Percentiles rank a stretch among this genome's conserved stretches.
Conservation (phyloP, 352 stramenopile species). For the Pythium angustatum region DNA sequence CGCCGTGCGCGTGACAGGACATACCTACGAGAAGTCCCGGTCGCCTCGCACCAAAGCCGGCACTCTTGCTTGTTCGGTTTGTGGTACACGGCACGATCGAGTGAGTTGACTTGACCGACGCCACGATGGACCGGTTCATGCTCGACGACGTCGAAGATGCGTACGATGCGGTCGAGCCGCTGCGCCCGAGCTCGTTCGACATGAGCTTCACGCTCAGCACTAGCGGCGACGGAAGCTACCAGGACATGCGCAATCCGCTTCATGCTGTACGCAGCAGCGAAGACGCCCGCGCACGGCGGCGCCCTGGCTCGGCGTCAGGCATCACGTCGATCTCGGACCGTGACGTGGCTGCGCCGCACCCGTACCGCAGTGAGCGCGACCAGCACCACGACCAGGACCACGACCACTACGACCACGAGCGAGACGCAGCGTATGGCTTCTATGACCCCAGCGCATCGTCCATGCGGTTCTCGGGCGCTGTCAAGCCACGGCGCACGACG, state of each 20-base stretch:
- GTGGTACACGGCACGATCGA: too few relatives aligned
- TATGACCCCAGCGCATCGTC: constrained; percentile 8
- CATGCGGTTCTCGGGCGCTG: constrained; percentile 14
- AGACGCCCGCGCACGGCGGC: constrained; percentile 28
- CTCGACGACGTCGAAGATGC: constrained; percentile 78
- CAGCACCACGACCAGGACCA: constrained; percentile 16
- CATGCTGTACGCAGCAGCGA: constrained; percentile 14
- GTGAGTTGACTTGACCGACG: too few relatives aligned
- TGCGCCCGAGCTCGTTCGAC: constrained; percentile 88
- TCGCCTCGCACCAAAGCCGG: too few relatives aligned
- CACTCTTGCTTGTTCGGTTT: too few relatives aligned
- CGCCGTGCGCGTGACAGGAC: not conserved
- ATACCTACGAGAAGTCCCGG: too few relatives aligned
- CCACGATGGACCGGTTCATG: constrained; percentile 78
- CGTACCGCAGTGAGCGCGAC: constrained; percentile 20
- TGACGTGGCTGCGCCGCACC: constrained; percentile 18
- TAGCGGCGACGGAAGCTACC: constrained; percentile 32
- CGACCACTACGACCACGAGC: constrained; percentile 11
- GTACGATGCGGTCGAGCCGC: constrained; percentile 81
- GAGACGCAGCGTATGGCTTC: not conserved
- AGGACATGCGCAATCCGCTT: constrained; percentile 27
- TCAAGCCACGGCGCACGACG: constrained; percentile 19
- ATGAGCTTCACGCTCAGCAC: constrained; percentile 80
- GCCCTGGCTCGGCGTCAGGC: constrained; percentile 9
- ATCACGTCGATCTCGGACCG: constrained; percentile 38